Base-by-base conservation (phyloP, 2,329 filamentous ascomycete species). In the Ophiostoma himal-ulmi region DNA sequence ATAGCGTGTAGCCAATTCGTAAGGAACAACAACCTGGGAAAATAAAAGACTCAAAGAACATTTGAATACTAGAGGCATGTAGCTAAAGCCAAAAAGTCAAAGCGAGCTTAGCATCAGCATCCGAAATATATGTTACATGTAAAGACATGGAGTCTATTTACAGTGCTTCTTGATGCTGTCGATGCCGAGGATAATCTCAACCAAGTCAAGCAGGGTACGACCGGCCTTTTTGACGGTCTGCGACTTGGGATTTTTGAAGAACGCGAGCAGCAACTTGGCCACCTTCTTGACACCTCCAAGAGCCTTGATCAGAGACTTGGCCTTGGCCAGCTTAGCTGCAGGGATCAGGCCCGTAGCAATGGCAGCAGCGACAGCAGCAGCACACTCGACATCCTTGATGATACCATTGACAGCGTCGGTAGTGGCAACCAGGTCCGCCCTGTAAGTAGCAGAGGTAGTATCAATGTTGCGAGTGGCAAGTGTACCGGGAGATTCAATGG, bases 261-360 rank as follows among this genome's bases (percentile, higher is more conserved):
- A 68, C 41, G 68, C 39, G 30, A 68, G 69, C 66, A 70, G 52
- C 39, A 70, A 67, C 66, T 70, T 68, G 30, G 69, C 69, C 26
- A 68, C 69, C 57, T 70, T 70, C 66, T 70, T 70, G 57, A 68
- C 41, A 3, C 69, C 69, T 37, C 69, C 69, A 13, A 70, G 69
- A 4, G 37, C 69, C 67, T 70, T 68, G 66, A 70, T 66, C 20
- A 70, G 69, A 34, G 62, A 39, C 67, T 70, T 70, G 66, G 44
- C 69, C 69, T 70, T 68, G 67, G 68, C 66, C 14, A 70, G 30
- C 69, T 70, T 70, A 39, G 69, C 69, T 1, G 69, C 69, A 2
- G 69, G 69, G 54, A 70, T 39, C 13, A 70, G 10, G 34, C 68
- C 69, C 48, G 66, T n/a, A 1, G 69, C 69, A 20, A 70, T 54